Base-by-base conservation (phyloP, 768 basidiomycete species). In the Omphalotus guepiniiformis region DNA sequence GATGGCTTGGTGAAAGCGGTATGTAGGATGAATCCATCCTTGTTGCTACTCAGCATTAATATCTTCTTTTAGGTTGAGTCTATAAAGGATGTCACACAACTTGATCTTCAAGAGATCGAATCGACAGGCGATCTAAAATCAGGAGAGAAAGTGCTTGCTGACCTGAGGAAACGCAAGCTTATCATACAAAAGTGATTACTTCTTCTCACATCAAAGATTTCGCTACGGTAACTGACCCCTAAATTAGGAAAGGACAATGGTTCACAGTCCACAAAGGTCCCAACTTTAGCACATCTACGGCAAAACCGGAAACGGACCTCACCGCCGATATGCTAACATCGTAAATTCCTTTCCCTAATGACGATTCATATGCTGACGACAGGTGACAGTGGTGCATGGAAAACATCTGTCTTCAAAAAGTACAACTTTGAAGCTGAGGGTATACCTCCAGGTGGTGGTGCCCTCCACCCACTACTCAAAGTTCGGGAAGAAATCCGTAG, bases 371-470 rank as follows among this genome's bases (percentile, higher is more conserved):
- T 35, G 25, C 28, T 48, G 50, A 46, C 37, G 51, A 53, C 47
- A 55, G 43, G 23, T 19, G 16, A 4, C 57, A 98, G 95, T 30
- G 96, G 94, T 6, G 71, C 89, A 15, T 98, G 96, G 96, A 94
- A 96, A 67, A 85, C 82, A 0, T 79, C 95, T 1, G 78, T 76
- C 7, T 99, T 90, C 79, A 99, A 99, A 64, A 93, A 94, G 65
- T 99, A 98, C 70, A 99, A 99, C 69, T 98, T 98, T 57, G 93
- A 95, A 56, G 94, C 96, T 0, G 93, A 93, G 53, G 96, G 96
- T 43, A 80, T 85, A 23, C 89, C 87, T 7, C 85, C 93, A 3
- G 79, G 80, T 30, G 93, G 93, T 25, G 96, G 96, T 32, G 93
- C 94, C 12, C 73, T 98, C 25, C 96, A 98, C 66, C 96, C 96